A percentile compares a stretch with the other conserved stretches of the same genome.
Evolutionary conservation across 805 yeast genomes (phyloP).

Genomic region (Metschnikowia aberdeeniae): DNA sequence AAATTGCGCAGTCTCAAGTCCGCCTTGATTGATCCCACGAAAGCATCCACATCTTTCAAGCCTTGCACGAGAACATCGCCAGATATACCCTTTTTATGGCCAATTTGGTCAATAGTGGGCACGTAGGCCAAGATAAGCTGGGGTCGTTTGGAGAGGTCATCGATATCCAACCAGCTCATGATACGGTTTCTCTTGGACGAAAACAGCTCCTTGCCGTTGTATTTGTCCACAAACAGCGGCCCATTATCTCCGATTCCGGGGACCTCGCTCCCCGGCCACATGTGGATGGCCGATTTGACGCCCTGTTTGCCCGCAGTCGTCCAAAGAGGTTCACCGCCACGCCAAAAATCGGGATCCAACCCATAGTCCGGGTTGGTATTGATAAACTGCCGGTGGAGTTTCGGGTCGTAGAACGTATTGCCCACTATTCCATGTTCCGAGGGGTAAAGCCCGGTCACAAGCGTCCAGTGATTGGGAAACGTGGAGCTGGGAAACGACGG

Average conservation of each 20-base stretch:
- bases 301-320: constrained; percentile 63
- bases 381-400: constrained; percentile 50
- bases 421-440: constrained; percentile 84
- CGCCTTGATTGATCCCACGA: constrained; percentile 46
- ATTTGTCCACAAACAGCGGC: constrained; percentile 58
- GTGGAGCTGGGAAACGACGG: constrained; percentile 89
- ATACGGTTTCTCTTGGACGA: constrained; percentile 55
- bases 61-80: constrained; percentile 57
- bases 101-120: constrained; percentile 76
- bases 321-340: constrained; percentile 89
- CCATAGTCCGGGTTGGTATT: constrained; percentile 56
- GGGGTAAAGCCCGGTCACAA: constrained; percentile 83
- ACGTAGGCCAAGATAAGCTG: constrained; percentile 74
- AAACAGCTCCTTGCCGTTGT: constrained; percentile 59
- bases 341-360: constrained; percentile 63
- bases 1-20: constrained; percentile 55
- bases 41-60: constrained; percentile 60
- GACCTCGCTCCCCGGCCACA: constrained; percentile 96
- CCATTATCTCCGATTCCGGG: constrained; percentile 38
- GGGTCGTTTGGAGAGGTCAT: constrained; percentile 53
- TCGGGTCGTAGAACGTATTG: constrained; percentile 71
- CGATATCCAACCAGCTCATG: constrained; percentile 60
- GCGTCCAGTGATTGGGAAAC: constrained; percentile 89
- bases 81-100: constrained; percentile 66
- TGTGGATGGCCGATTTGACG: constrained; percentile 71